Conservation (phyloP, 129 eudicot genomes). For the Pittosporum tobira region DNA sequence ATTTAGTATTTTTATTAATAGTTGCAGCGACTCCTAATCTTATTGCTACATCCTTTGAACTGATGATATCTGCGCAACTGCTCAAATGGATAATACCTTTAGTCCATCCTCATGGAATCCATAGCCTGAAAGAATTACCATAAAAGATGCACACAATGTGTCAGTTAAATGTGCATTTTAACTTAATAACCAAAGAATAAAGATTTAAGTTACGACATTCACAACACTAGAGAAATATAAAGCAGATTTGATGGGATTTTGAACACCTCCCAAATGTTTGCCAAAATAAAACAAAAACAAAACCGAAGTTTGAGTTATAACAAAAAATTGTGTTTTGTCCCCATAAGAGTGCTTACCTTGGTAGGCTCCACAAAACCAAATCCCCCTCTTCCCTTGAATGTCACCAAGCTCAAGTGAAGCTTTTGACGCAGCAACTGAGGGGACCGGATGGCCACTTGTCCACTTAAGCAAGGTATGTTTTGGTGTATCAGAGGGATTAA, state of each 20-base stretch:
- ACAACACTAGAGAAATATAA: no score
- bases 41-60: background rate
- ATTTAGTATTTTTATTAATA: background rate
- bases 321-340: background rate
- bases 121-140: constrained; percentile 43
- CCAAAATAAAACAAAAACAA: no score
- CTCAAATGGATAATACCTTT: constrained; percentile 42
- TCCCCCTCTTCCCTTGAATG: constrained; percentile 89
- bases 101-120: constrained; percentile 98
- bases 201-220: background rate
- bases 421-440: constrained; percentile 84
- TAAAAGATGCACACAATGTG: background rate
- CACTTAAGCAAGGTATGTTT: constrained; percentile 56
- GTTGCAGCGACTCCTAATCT: background rate
- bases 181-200: background rate
- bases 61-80: background rate
- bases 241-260: no score
- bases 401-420: constrained; percentile 57
- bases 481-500: constrained; percentile 70
- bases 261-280: no score
- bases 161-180: no score
- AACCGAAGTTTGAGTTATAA: background rate
- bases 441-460: constrained; percentile 88
- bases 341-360: constrained; percentile 38
- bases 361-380: constrained; percentile 99